These are phyloP conservation scores for Microthyrium microscopicum DNA, from an alignment of 2,329 filamentous ascomycete species.

Conservation along the genomic window DNA sequence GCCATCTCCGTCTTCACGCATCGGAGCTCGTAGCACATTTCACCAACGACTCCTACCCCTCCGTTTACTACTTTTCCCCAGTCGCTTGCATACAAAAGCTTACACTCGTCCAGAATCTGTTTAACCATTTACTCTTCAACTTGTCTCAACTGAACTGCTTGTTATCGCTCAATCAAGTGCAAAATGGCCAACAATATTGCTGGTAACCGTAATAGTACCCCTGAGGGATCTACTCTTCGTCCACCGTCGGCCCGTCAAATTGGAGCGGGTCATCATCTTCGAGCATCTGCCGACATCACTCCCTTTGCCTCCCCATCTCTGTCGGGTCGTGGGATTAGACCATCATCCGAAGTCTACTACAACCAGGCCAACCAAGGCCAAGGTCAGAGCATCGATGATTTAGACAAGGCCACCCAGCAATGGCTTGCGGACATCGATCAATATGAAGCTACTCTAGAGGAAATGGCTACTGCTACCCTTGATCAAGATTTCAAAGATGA, in stretches of 20 bases:
- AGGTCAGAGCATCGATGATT: constrained; percentile 61
- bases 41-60: not conserved
- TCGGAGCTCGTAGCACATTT: not conserved
- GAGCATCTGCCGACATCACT: constrained; percentile 91
- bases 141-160: not conserved
- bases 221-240: constrained; percentile 59
- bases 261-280: constrained; percentile 67
- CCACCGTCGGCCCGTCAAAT: constrained; percentile 65
- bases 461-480: constrained; percentile 96
- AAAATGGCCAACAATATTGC: constrained; percentile 32
- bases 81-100: not conserved
- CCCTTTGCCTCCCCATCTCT: constrained; percentile 52
- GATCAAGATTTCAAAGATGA: constrained; percentile 99
- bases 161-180: not conserved
- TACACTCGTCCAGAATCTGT: not conserved
- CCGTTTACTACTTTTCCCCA: not conserved
- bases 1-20: not conserved
- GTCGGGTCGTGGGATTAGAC: constrained; percentile 65
- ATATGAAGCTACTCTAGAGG: constrained; percentile 94
- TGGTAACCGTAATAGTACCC: constrained; percentile 87
- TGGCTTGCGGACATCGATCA: constrained; percentile 99
- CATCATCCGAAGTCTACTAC: constrained; percentile 84
- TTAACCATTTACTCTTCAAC: not conserved
- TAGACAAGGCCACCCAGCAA: constrained; percentile 89
- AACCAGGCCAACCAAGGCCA: constrained; percentile 55